Conservation (phyloP, 2,329 filamentous ascomycete species). For the Xenoacremonium recifei region DNA sequence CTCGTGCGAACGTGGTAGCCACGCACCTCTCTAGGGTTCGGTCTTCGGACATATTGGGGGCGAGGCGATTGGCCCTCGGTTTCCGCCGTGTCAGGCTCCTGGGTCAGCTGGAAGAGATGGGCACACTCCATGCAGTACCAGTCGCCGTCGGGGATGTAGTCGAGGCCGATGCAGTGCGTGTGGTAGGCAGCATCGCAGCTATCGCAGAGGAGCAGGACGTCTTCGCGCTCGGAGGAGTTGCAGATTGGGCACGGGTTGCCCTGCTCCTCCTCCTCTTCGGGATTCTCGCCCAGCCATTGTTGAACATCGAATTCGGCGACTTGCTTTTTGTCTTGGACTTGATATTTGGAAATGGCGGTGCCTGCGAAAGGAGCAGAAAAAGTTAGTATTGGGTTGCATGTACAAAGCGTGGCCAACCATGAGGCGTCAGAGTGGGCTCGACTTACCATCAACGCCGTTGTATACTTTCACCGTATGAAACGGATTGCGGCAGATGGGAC, state of each 20-base stretch:
- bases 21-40: conserved; percentile 31
- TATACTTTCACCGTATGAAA: conserved; percentile 91
- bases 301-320: conserved; percentile 85
- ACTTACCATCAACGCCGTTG: conserved; percentile 75
- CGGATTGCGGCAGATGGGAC: conserved; percentile 88
- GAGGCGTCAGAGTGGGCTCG: conserved; percentile 12
- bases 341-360: conserved; percentile 55
- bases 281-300: conserved; percentile 67
- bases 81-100: conserved; percentile 32
- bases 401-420: conserved; percentile 9
- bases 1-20: conserved; percentile 50
- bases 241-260: conserved; percentile 80
- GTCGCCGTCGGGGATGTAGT: conserved; percentile 69
- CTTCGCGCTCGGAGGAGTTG: conserved; percentile 75
- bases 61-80: conserved; percentile 32
- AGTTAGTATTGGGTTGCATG: conserved; percentile 18
- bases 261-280: conserved; percentile 69
- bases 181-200: conserved; percentile 88
- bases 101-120: conserved; percentile 42
- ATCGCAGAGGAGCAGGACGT: conserved; percentile 85
- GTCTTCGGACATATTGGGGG: conserved; percentile 28
- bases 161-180: conserved; percentile 84
- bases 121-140: conserved; percentile 93
- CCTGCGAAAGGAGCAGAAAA: conserved; percentile 42
- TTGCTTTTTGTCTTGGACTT: conserved; percentile 81